Conservation (phyloP, 2,329 filamentous ascomycete genomes). For the Cucurbitaria berberidis region DNA sequence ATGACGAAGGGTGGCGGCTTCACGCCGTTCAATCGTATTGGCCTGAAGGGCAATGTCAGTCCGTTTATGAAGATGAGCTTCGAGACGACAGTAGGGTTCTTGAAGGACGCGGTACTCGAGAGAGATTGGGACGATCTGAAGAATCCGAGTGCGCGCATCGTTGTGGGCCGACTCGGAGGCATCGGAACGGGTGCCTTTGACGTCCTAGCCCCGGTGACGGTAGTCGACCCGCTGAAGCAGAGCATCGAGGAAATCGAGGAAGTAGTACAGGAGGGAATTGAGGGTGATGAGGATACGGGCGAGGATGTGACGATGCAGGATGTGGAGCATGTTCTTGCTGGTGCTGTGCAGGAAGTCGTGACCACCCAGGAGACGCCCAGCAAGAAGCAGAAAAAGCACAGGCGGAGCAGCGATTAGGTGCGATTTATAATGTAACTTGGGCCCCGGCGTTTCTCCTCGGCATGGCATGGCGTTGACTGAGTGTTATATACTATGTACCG, state of each 20-base stretch:
- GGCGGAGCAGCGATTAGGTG: slow-evolving; percentile 1
- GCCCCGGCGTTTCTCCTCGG: background rate
- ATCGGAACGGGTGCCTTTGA: slow-evolving; percentile 94
- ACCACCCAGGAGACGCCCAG: slow-evolving; percentile 2
- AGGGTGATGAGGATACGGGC: slow-evolving; percentile 1
- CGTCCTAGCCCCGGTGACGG: slow-evolving; percentile 62
- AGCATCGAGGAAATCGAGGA: slow-evolving; percentile 19
- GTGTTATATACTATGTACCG: background rate
- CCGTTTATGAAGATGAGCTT: slow-evolving; percentile 99
- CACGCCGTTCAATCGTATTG: slow-evolving; percentile 90
- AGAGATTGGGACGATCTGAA: slow-evolving; percentile 88
- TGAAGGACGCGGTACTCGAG: slow-evolving; percentile 89
- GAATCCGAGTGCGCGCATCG: slow-evolving; percentile 85
- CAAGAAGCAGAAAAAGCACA: slow-evolving; percentile 16
- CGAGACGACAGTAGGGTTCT: slow-evolving; percentile 92
- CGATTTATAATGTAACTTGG: background rate
- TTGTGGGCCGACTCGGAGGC: slow-evolving; percentile 80
- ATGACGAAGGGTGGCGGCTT: slow-evolving; percentile 96
- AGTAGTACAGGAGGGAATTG: slow-evolving; percentile 20
- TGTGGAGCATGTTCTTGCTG: slow-evolving; percentile 9
- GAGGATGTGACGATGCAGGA: slow-evolving; percentile 18
- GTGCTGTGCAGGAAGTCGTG: slow-evolving; percentile 1
- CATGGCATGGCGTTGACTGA: background rate
- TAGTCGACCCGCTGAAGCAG: slow-evolving; percentile 37
- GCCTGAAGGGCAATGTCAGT: slow-evolving; percentile 80